Evolutionary conservation across 257 asterid species (phyloP).

Genomic region (Datura wrightii): DNA sequence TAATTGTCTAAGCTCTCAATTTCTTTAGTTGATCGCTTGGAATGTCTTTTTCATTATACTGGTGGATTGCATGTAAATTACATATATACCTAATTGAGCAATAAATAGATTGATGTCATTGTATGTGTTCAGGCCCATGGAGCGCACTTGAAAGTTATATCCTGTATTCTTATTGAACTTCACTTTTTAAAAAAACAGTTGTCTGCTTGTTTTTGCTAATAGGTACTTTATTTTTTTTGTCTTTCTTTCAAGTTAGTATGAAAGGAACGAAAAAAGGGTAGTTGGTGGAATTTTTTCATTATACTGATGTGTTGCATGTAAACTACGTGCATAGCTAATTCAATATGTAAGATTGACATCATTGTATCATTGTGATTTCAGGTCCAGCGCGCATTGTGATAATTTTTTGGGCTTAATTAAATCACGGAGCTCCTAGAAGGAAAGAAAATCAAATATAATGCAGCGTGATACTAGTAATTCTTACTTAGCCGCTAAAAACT

Average conservation of each 20-base stretch:
- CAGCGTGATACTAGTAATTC: background rate
- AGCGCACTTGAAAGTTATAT: background rate
- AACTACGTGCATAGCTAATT: background rate
- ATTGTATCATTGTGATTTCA: background rate
- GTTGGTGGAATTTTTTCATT: background rate
- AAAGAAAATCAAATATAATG: background rate
- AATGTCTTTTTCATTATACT: background rate
- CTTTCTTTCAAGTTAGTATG: conserved; percentile 5
- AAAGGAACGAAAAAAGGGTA: background rate
- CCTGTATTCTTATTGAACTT: background rate
- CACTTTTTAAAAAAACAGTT: background rate
- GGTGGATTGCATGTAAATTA: background rate
- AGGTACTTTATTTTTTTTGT: background rate
- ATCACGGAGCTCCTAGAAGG: background rate
- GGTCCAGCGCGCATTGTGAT: background rate
- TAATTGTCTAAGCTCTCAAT: background rate
- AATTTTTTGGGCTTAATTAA: background rate
- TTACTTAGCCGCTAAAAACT: too few relatives aligned
- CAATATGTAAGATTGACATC: background rate
- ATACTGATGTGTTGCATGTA: background rate
- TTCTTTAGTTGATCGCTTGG: background rate
- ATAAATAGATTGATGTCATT: background rate
- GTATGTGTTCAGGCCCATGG: background rate
- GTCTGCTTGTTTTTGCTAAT: background rate
- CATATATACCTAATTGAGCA: background rate